Percentiles rank a stretch among this genome's conserved stretches.
Evolutionary conservation across 768 basidiomycete genomes (phyloP).

Genomic region (Suillus ampliporus): DNA sequence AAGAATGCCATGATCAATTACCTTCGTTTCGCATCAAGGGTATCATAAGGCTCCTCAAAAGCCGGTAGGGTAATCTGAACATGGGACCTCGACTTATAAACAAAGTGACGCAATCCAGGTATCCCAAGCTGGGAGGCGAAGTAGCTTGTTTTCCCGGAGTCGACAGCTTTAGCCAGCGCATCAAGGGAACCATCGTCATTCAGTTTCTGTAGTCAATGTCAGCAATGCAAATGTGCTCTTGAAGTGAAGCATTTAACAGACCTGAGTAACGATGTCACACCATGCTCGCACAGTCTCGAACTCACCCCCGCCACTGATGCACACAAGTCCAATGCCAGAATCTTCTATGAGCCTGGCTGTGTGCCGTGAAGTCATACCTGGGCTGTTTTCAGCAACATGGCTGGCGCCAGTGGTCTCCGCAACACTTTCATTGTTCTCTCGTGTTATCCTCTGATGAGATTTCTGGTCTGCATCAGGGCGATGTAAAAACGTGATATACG

Average conservation of each 20-base stretch:
- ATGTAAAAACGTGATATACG: conserved; percentile 79
- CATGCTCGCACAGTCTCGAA: conserved; percentile 84
- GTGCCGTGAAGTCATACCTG: conserved; percentile 22
- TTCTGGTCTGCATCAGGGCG: conserved; percentile 35
- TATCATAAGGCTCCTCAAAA: conserved; percentile 88
- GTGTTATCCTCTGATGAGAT: conserved; percentile 2
- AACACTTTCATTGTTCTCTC: conserved; percentile 9
- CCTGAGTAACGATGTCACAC: conserved; percentile 71
- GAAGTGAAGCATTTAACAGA: conserved; percentile 33
- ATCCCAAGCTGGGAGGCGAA: conserved; percentile 79
- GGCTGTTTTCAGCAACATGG: conserved; percentile 15
- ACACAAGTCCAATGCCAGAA: conserved; percentile 67
- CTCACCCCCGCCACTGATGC: conserved; percentile 82
- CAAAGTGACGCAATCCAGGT: conserved; percentile 90
- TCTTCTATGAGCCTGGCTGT: conserved; percentile 20
- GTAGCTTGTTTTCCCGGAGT: conserved; percentile 62
- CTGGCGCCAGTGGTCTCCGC: conserved; percentile 2
- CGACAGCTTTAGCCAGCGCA: conserved; percentile 54
- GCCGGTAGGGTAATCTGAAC: conserved; percentile 88
- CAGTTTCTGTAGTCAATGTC: conserved; percentile 56
- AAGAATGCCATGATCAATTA: conserved; percentile 30
- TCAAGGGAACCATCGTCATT: conserved; percentile 61
- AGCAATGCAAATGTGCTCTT: conserved; percentile 2
- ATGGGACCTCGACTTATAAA: conserved; percentile 89
- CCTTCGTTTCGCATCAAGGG: conserved; percentile 63